A percentile compares a stretch with the other conserved stretches of the same genome.
Conservation (phyloP, 202 grass and related monocot species). For the Schoenoplectus tabernaemontani region DNA sequence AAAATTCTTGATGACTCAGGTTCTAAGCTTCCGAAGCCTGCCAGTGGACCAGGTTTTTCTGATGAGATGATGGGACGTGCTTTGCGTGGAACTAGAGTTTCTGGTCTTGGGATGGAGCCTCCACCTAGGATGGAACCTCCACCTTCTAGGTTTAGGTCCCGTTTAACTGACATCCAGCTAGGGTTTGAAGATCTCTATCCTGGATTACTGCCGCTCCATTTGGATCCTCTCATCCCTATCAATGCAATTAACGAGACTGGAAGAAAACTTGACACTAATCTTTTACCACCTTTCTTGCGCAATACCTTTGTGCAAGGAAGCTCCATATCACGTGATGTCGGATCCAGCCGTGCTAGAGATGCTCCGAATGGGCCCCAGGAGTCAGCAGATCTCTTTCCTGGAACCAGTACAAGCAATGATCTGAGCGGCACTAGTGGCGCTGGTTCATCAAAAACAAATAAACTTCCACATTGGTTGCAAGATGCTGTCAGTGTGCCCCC, state of each 20-base stretch:
- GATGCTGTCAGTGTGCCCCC: slow-evolving; percentile 63
- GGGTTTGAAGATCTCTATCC: slow-evolving; percentile 56
- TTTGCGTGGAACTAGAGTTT: slow-evolving; percentile 65
- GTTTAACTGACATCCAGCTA: slow-evolving; percentile 91
- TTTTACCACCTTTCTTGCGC: slow-evolving; percentile 49
- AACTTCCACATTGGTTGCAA: slow-evolving; percentile 94
- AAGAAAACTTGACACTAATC: slow-evolving; percentile 39
- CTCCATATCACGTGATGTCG: slow-evolving; percentile 39
- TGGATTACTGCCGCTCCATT: slow-evolving; percentile 39
- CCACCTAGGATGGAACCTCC: slow-evolving; percentile 22
- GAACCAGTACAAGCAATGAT: slow-evolving; percentile 40
- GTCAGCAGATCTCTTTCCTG: slow-evolving; percentile 36
- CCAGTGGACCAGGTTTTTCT: slow-evolving; percentile 57
- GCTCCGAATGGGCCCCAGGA: slow-evolving; percentile 35
- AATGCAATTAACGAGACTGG: slow-evolving; percentile 38
- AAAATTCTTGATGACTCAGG: slow-evolving; percentile 75
- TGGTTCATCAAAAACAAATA: slow-evolving; percentile 69
- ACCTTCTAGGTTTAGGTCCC: slow-evolving; percentile 49
- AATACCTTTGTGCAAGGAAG: slow-evolving; percentile 54
- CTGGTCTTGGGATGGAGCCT: slow-evolving; percentile 55
- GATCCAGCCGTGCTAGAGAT: slow-evolving; percentile 34
- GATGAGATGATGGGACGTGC: slow-evolving; percentile 92
- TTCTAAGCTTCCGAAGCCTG: slow-evolving; percentile 41
- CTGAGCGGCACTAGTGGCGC: slow-evolving; percentile 26
- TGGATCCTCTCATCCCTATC: slow-evolving; percentile 39